Evolutionary conservation across 805 yeast genomes (phyloP).

Genomic region (Yarrowia osloensis): DNA sequence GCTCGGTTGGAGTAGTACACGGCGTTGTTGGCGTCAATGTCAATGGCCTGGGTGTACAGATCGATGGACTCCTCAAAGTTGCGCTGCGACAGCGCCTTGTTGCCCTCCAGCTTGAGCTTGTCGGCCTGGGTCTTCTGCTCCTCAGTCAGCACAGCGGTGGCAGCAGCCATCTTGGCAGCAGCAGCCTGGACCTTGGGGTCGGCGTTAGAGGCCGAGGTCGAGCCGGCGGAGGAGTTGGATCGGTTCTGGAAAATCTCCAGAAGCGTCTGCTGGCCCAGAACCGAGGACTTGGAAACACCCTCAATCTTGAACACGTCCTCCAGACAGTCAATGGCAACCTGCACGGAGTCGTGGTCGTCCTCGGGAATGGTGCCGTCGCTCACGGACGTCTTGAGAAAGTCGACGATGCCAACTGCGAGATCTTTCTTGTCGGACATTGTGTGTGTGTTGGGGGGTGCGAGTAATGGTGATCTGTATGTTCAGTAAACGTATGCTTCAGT

Average conservation of each 20-base stretch:
- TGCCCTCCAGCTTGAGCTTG: slow-evolving; percentile 79
- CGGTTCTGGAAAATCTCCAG: slow-evolving; percentile 50
- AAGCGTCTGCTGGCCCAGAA: slow-evolving; percentile 46
- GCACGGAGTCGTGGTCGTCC: slow-evolving; percentile 85
- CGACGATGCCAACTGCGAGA: slow-evolving; percentile 68
- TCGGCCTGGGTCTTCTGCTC: slow-evolving; percentile 77
- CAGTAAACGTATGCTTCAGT: neutral
- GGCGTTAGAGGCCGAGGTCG: slow-evolving; percentile 33
- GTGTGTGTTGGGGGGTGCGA: neutral
- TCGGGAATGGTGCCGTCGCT: slow-evolving; percentile 64
- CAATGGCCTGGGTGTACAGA: slow-evolving; percentile 80
- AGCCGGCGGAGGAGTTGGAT: slow-evolving; percentile 30
- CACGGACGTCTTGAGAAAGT: slow-evolving; percentile 64
- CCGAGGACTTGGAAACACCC: slow-evolving; percentile 45
- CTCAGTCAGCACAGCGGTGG: slow-evolving; percentile 37
- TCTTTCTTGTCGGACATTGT: slow-evolving; percentile 36
- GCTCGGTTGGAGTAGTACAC: slow-evolving; percentile 93
- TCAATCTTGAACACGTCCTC: slow-evolving; percentile 79
- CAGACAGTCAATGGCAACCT: slow-evolving; percentile 90
- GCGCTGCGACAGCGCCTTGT: slow-evolving; percentile 78
- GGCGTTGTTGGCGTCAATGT: slow-evolving; percentile 66
- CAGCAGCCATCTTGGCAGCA: slow-evolving; percentile 17
- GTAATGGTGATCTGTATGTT: neutral
- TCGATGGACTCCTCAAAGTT: slow-evolving; percentile 71
- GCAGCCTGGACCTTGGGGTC: neutral